A percentile compares a stretch with the other conserved stretches of the same genome.
These are phyloP conservation scores for Aspergillus mulundensis DNA, from an alignment of 495 filamentous ascomycete genomes.

Conservation along the genomic window DNA sequence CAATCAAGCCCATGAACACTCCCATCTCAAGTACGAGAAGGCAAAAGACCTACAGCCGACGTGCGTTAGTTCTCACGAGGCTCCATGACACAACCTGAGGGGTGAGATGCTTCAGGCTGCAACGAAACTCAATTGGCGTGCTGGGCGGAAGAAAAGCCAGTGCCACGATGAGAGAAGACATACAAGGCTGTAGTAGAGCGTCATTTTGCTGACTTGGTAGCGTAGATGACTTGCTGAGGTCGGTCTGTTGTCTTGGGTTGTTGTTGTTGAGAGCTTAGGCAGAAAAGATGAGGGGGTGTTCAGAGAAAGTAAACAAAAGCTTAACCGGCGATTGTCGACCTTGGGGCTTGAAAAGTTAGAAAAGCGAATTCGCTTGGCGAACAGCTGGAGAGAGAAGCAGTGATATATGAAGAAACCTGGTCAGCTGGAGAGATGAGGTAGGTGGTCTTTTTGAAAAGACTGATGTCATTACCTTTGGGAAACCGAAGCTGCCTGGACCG, in stretches of 20 bases:
- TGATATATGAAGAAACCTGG: slow-evolving; percentile 7
- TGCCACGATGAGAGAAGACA: slow-evolving; percentile 28
- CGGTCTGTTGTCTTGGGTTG: not conserved
- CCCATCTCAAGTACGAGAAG: slow-evolving; percentile 91
- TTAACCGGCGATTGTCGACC: not conserved
- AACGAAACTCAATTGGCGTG: not conserved
- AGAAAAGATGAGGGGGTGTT: slow-evolving; percentile 7
- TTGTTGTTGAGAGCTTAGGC: slow-evolving; percentile 9
- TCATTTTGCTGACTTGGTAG: slow-evolving; percentile 60
- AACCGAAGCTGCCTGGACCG: not conserved
- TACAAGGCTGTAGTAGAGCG: slow-evolving; percentile 98
- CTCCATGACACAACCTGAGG: not conserved
- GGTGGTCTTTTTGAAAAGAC: slow-evolving; percentile 29
- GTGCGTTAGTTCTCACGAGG: slow-evolving; percentile 4
- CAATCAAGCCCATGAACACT: slow-evolving; percentile 85
- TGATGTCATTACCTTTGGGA: slow-evolving; percentile 37
- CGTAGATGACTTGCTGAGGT: slow-evolving; percentile 5
- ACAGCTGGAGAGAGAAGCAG: not conserved
- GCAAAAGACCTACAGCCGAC: slow-evolving; percentile 70
- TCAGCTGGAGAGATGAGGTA: slow-evolving; percentile 14
- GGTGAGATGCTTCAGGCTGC: slow-evolving; percentile 11
- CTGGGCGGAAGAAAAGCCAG: not conserved
- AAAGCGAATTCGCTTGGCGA: not conserved
- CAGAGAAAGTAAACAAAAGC: slow-evolving; percentile 19
- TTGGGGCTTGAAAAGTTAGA: not conserved